Percentiles rank a stretch among this genome's conserved stretches.
These are phyloP conservation scores for Didymella pinodella DNA, from an alignment of 2,329 filamentous ascomycete genomes.

Conservation along the genomic window DNA sequence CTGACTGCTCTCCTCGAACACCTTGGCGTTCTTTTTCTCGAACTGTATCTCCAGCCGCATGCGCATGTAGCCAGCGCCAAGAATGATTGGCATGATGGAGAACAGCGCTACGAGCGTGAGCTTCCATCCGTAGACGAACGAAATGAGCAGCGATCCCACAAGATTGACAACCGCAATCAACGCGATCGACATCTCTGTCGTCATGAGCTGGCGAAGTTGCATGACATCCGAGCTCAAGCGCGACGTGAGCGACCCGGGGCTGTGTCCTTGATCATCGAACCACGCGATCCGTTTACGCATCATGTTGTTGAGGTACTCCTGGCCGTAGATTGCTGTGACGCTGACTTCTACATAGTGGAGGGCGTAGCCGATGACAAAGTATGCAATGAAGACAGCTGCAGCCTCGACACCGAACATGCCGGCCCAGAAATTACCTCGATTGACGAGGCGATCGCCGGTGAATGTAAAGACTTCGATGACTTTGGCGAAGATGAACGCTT, in stretches of 20 bases:
- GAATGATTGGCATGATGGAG: slow-evolving; percentile 62
- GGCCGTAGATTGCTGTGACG: slow-evolving; percentile 62
- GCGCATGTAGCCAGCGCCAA: slow-evolving; percentile 59
- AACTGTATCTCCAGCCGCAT: slow-evolving; percentile 70
- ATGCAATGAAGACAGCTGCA: slow-evolving; percentile 60
- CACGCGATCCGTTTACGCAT: slow-evolving; percentile 66
- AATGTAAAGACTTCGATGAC: slow-evolving; percentile 50
- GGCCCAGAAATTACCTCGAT: slow-evolving; percentile 65
- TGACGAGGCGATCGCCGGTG: slow-evolving; percentile 37
- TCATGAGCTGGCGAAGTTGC: slow-evolving; percentile 69
- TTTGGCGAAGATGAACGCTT: slow-evolving; percentile 51
- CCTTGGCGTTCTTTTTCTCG: slow-evolving; percentile 70
- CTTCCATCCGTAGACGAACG: slow-evolving; percentile 80
- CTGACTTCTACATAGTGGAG: slow-evolving; percentile 48
- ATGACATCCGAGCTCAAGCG: slow-evolving; percentile 65
- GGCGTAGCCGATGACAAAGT: slow-evolving; percentile 58
- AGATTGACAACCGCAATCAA: slow-evolving; percentile 72
- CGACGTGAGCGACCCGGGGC: slow-evolving; percentile 67
- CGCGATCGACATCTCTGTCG: slow-evolving; percentile 66
- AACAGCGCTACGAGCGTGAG: slow-evolving; percentile 72
- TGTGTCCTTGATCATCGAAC: slow-evolving; percentile 66
- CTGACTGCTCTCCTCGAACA: slow-evolving; percentile 75
- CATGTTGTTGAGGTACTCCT: slow-evolving; percentile 69
- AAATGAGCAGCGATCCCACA: slow-evolving; percentile 69
- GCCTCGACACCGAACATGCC: slow-evolving; percentile 71